Base-by-base conservation (phyloP, 495 filamentous ascomycete species). In the Melanomma pulvis-pyrius region DNA sequence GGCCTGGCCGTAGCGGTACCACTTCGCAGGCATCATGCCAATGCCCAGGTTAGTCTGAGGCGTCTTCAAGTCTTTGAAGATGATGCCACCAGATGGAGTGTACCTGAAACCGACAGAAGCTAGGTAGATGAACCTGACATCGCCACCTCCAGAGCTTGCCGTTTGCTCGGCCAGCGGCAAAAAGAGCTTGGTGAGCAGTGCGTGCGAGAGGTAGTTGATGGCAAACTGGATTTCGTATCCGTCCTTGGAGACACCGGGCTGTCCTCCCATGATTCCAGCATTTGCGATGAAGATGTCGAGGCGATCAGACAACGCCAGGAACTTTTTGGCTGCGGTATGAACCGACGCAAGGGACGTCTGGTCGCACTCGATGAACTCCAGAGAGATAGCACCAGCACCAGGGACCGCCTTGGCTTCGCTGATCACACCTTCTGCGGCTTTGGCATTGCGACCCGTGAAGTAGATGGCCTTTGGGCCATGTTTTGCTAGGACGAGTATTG, bases 1-100 rank as follows among this genome's bases (percentile, higher is more conserved):
- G 64, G 79, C 81, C 32, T 89, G 81, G 3, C 76, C 82, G 72
- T 92, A 93, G 22, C 85, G 82, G 6, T 11, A 2, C 50, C 21
- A 55, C 22, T 50, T 50, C 17, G 26, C 8, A n/a, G n/a, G n/a
- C n/a, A n/a, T n/a, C n/a, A n/a, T n/a, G 2, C 41, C 36, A 7
- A 59, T 5, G 13, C 2, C 41, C 41, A 25, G 19, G 30, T 19
- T 49, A 11, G 22, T 24, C 13, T 57, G 54, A 5, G 26, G 19
- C n/a, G 28, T 57, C 24, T 57, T 36, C 8, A 57, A 21, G 54
- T 34, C 54, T 5, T 5, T 21, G 41, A 59, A 59, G 13, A 17
- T 6, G 19, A 54, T 36, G 22, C 7, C 41, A 26, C 9, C 47
- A 9, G 11, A 1, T 9, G 59, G 3, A 8, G 12, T 24, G 47